A percentile compares a stretch with the other conserved stretches of the same genome.
phyloP scores from a whole-genome alignment of 257 asterid genomes.

The Henckelia pumila region DNA sequence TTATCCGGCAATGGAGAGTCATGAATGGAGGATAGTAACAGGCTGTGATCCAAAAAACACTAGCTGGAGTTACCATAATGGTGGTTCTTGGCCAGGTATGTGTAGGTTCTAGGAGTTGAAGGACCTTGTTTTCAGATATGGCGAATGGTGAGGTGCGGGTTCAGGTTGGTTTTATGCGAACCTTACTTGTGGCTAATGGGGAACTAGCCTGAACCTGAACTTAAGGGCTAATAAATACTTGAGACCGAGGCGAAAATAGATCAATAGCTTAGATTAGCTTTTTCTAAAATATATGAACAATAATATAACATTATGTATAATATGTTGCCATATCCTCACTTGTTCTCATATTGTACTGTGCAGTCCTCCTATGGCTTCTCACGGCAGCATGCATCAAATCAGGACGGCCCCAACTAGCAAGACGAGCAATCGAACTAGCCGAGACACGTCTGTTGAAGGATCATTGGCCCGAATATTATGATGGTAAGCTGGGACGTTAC shows the following conservation, averaged over 20 bases:
- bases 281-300: too few species aligned
- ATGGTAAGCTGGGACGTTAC: conserved; percentile 74
- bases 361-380: conserved; percentile 83
- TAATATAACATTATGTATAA: too few species aligned
- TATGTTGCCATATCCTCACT: too few species aligned
- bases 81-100: conserved; percentile 95
- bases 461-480: conserved; percentile 80
- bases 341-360: conserved; percentile 16
- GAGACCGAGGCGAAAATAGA: too few species aligned
- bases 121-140: neutral
- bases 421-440: conserved; percentile 71
- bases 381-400: conserved; percentile 91
- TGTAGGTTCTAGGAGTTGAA: neutral
- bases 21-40: conserved; percentile 83
- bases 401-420: conserved; percentile 81
- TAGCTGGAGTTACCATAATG: conserved; percentile 89
- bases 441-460: conserved; percentile 65
- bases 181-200: too few species aligned
- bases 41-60: conserved; percentile 94
- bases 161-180: too few species aligned
- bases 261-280: too few species aligned
- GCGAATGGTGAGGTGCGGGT: neutral
- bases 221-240: too few species aligned
- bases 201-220: too few species aligned
- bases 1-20: conserved; percentile 85